Percentiles rank a stretch among this genome's conserved stretches.
Evolutionary conservation across 148 eudicot species (phyloP).

Genomic region (Vaccinium corymbosum): DNA sequence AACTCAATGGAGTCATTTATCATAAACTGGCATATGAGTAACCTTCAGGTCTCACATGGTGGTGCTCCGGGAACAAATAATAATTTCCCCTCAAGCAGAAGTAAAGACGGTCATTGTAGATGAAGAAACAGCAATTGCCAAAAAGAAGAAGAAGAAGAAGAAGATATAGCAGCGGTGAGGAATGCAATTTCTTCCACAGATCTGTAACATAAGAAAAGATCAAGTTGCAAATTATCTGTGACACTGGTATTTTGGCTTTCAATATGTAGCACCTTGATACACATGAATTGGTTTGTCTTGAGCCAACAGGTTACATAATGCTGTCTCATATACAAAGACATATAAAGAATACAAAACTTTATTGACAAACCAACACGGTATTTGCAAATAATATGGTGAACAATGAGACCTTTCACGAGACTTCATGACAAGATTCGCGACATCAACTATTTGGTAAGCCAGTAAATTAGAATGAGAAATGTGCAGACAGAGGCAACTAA

Average conservation of each 20-base stretch:
- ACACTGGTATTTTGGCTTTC: not conserved
- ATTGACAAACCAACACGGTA: constrained; percentile 6
- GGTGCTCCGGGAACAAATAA: too few relatives aligned
- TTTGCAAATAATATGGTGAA: constrained; percentile 3
- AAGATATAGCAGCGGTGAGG: not conserved
- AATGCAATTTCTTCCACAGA: not conserved
- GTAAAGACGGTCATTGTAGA: not conserved
- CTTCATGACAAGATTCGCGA: not conserved
- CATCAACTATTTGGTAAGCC: constrained; percentile 65
- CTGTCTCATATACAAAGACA: not conserved
- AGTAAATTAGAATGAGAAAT: constrained; percentile 86
- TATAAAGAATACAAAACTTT: constrained; percentile 12
- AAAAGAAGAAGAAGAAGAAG: not conserved
- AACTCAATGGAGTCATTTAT: not conserved
- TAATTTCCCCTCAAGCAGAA: not conserved
- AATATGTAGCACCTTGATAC: not conserved
- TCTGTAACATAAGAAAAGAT: not conserved
- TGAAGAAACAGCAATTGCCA: not conserved
- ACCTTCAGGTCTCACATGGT: not conserved
- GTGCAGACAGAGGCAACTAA: constrained; percentile 95
- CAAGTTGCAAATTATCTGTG: not conserved
- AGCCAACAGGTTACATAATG: not conserved
- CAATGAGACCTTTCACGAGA: not conserved
- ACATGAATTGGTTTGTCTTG: not conserved
- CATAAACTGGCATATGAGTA: not conserved